Conservation (phyloP, 139 green algal genomes). For the Edaphochlamys debaryana region DNA sequence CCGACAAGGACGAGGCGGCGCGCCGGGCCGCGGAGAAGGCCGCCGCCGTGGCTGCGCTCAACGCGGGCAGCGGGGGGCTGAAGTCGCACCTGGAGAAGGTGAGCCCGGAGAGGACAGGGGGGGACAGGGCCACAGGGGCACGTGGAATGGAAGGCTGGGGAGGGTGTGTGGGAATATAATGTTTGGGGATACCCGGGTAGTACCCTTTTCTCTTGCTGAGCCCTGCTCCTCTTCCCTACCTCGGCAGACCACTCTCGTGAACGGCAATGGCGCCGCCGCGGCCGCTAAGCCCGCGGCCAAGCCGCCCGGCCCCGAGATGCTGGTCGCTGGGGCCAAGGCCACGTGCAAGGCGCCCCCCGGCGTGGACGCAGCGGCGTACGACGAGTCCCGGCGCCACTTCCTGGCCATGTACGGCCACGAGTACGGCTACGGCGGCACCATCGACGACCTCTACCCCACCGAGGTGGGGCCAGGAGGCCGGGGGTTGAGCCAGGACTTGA, state of each 20-base stretch:
- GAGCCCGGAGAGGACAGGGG: too few species aligned
- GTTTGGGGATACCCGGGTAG: too few species aligned
- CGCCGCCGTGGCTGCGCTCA: constrained; percentile 3
- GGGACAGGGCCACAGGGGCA: too few species aligned
- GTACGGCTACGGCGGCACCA: constrained; percentile 68
- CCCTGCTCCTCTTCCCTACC: too few species aligned
- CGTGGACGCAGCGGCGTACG: constrained; percentile 2
- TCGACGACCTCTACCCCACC: constrained; percentile 69
- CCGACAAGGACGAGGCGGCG: neutral
- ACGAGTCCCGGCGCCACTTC: constrained; percentile 34
- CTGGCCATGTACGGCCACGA: constrained; percentile 23
- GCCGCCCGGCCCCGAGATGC: too few species aligned
- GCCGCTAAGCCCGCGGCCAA: neutral
- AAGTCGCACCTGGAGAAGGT: constrained; percentile 38
- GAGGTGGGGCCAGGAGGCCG: constrained; percentile 42
- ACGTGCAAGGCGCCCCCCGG: constrained; percentile 23
- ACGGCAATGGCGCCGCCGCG: neutral
- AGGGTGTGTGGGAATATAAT: too few species aligned
- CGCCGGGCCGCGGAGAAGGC: neutral
- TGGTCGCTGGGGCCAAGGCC: neutral
- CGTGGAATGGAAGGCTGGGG: too few species aligned
- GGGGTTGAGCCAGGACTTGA: neutral
- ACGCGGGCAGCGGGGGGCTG: constrained; percentile 11
- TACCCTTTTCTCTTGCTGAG: too few species aligned
- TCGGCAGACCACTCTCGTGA: too few species aligned